Conservation (phyloP, 768 basidiomycete genomes). For the Agrocybe pediades region DNA sequence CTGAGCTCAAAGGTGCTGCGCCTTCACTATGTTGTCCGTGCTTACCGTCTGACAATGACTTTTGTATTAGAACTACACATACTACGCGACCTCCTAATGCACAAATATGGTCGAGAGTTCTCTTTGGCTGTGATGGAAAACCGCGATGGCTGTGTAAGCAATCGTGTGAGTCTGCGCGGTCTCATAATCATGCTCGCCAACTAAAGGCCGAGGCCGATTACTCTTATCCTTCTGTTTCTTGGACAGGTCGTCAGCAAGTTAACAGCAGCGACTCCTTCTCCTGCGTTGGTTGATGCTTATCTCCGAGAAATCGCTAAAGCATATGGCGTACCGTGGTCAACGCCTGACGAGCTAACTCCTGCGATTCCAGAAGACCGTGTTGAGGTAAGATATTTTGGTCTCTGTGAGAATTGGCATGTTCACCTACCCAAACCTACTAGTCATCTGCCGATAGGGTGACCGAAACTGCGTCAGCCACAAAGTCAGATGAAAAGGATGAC, state of each 20-base stretch:
- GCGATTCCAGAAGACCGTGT: constrained; percentile 26
- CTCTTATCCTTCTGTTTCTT: constrained; percentile 4
- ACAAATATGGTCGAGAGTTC: constrained; percentile 94
- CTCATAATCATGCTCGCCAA: background rate
- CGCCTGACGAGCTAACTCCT: constrained; percentile 27
- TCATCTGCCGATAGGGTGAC: background rate
- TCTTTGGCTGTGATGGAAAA: constrained; percentile 87
- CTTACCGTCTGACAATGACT: background rate
- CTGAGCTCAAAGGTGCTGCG: constrained; percentile 78
- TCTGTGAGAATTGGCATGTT: background rate
- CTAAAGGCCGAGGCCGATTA: background rate
- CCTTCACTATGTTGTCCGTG: background rate
- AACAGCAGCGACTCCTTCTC: constrained; percentile 64
- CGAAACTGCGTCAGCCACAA: background rate
- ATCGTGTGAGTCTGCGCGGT: constrained; percentile 58
- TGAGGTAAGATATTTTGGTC: constrained; percentile 32
- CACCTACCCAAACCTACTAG: background rate
- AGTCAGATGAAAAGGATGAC: constrained; percentile 1
- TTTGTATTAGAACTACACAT: constrained; percentile 76
- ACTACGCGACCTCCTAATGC: constrained; percentile 91
- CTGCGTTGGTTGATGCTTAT: constrained; percentile 84
- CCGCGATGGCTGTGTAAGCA: constrained; percentile 75
- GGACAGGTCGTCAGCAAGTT: constrained; percentile 77
- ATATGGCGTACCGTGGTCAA: constrained; percentile 73
- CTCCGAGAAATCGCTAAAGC: constrained; percentile 87